Evolutionary conservation across 345 rosid species (phyloP).

Genomic region (Cardamine resedifolia): DNA sequence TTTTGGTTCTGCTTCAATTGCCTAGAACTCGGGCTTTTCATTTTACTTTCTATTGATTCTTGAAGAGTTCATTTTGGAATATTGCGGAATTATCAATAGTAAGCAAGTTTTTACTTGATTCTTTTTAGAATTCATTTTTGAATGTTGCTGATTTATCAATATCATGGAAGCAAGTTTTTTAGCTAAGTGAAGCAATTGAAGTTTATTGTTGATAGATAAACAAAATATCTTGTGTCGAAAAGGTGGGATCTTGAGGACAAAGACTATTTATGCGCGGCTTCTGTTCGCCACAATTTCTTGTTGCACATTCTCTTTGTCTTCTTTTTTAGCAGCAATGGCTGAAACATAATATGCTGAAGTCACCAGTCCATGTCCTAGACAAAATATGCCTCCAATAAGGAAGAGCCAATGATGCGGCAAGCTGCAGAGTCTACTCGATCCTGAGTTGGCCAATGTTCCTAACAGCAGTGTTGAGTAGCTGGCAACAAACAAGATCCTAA

Average conservation of each 20-base stretch:
- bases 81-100: constrained; percentile 14
- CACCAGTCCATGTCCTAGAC: constrained; percentile 70
- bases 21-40: background rate
- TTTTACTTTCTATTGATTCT: constrained; percentile 5
- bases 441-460: constrained; percentile 60
- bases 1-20: background rate
- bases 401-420: constrained; percentile 54
- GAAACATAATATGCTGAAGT: constrained; percentile 71
- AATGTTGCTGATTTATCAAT: constrained; percentile 25
- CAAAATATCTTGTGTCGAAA: background rate
- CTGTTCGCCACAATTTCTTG: background rate
- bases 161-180: background rate
- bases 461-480: constrained; percentile 64
- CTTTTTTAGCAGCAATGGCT: constrained; percentile 55
- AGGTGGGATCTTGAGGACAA: background rate
- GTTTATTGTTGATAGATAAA: background rate
- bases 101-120: background rate
- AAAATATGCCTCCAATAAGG: constrained; percentile 63
- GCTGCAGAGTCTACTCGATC: constrained; percentile 56
- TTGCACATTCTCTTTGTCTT: constrained; percentile 35
- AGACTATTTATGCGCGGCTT: constrained; percentile 21
- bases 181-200: constrained; percentile 3
- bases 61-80: constrained; percentile 14
- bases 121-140: constrained; percentile 7
- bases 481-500: constrained; percentile 60